These are phyloP conservation scores for Porphyrellus cyaneotinctus DNA, from an alignment of 768 basidiomycete species.

Conservation along the genomic window DNA sequence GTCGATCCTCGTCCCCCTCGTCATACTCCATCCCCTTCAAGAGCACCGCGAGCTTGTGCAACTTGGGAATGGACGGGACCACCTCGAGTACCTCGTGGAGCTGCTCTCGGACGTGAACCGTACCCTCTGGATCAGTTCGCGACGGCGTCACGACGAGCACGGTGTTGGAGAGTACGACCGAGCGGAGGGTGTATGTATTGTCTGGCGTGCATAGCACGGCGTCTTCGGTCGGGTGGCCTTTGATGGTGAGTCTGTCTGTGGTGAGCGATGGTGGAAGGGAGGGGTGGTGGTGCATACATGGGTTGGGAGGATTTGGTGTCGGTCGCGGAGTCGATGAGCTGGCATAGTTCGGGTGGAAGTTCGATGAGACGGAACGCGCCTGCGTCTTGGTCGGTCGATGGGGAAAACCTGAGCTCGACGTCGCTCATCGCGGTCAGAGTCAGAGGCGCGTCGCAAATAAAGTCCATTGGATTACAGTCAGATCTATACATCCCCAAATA, in stretches of 20 bases:
- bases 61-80: slow-evolving; percentile 67
- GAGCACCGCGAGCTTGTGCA: slow-evolving; percentile 60
- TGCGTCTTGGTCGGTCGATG: slow-evolving; percentile 42
- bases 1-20: slow-evolving; percentile 49
- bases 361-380: slow-evolving; percentile 69
- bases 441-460: not conserved
- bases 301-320: slow-evolving; percentile 32
- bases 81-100: slow-evolving; percentile 84
- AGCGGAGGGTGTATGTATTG: slow-evolving; percentile 78
- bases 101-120: slow-evolving; percentile 72
- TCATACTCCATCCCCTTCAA: slow-evolving; percentile 69
- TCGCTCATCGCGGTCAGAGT: slow-evolving; percentile 16
- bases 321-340: slow-evolving; percentile 53
- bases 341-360: slow-evolving; percentile 64
- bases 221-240: slow-evolving; percentile 76
- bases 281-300: slow-evolving; percentile 12
- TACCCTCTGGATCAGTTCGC: slow-evolving; percentile 33
- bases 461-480: too few relatives aligned
- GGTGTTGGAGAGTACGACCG: slow-evolving; percentile 87
- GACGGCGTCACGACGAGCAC: slow-evolving; percentile 66
- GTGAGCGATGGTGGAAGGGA: not conserved
- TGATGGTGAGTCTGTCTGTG: slow-evolving; percentile 60
- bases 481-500: too few relatives aligned
- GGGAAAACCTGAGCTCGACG: slow-evolving; percentile 49
- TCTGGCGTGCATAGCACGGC: slow-evolving; percentile 84